phyloP scores from a whole-genome alignment of 2,329 filamentous ascomycete genomes.

The Penicillium sp. region DNA sequence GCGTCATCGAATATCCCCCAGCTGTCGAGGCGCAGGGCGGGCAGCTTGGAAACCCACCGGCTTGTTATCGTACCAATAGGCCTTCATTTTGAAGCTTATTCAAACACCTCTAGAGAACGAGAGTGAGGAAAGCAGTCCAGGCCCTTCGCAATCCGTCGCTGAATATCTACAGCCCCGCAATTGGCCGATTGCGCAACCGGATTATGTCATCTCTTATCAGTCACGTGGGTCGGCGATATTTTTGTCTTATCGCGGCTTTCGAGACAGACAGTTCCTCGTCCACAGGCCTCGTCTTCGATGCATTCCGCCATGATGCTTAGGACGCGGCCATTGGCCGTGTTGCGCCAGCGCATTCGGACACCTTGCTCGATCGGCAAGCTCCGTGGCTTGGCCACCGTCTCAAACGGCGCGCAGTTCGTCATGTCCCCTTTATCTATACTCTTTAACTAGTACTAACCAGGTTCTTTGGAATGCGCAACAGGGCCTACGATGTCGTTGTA shows the following conservation, averaged over 20 bases:
- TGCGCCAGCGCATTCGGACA: constrained; percentile 30
- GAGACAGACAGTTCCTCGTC: neutral
- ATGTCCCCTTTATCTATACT: neutral
- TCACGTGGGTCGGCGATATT: constrained; percentile 18
- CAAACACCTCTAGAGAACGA: neutral
- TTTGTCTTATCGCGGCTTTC: constrained; percentile 21
- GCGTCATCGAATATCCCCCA: constrained; percentile 5
- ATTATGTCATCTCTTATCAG: constrained; percentile 23
- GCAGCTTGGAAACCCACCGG: constrained; percentile 47
- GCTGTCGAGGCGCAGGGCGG: no score
- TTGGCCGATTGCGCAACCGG: constrained; percentile 33
- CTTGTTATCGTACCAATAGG: constrained; percentile 71
- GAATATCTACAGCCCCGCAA: constrained; percentile 34
- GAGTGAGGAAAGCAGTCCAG: neutral
- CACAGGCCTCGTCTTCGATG: neutral
- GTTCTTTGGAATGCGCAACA: constrained; percentile 32
- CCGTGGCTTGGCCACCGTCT: constrained; percentile 45
- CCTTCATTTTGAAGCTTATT: constrained; percentile 57
- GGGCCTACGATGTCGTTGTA: constrained; percentile 86
- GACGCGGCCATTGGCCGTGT: constrained; percentile 31
- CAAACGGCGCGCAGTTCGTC: constrained; percentile 39
- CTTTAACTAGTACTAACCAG: constrained; percentile 7
- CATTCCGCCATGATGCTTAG: constrained; percentile 39
- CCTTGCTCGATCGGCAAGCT: constrained; percentile 22
- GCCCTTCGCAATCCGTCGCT: constrained; percentile 5